Evolutionary conservation across 371 early-diverging fungal genomes (phyloP).

Genomic region (Mucor indicus): DNA sequence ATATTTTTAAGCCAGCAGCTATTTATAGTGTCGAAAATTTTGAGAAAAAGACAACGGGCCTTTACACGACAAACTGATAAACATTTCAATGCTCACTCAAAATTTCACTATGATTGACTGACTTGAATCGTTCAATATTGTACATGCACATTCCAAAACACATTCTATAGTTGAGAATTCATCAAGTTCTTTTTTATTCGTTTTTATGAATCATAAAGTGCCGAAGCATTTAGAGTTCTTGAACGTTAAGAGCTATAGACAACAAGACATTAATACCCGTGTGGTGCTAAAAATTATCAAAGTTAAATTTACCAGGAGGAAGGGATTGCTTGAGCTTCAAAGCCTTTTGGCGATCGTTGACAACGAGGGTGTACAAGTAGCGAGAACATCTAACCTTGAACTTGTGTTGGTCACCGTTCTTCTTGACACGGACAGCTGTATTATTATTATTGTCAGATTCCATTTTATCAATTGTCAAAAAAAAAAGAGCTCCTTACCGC

Average conservation of each 20-base stretch:
- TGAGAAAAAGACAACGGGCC: not conserved
- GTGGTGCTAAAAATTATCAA: not conserved
- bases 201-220: too few species aligned
- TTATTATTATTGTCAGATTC: too few species aligned
- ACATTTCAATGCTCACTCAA: not conserved
- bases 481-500: slow-evolving; percentile 45
- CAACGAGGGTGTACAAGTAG: slow-evolving; percentile 91
- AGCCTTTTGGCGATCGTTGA: slow-evolving; percentile 91
- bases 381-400: slow-evolving; percentile 97
- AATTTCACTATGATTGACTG: too few species aligned
- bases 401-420: slow-evolving; percentile 89
- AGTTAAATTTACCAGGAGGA: slow-evolving; percentile 63
- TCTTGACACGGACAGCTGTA: slow-evolving; percentile 87
- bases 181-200: too few species aligned
- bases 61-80: too few species aligned
- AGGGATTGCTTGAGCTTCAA: slow-evolving; percentile 89
- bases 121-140: too few species aligned
- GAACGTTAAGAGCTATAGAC: slow-evolving; percentile 22
- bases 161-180: too few species aligned
- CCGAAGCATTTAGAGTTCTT: slow-evolving; percentile 34
- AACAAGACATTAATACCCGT: not conserved
- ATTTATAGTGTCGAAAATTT: too few species aligned
- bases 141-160: too few species aligned
- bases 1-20: too few species aligned
- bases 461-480: not conserved